A percentile compares a stretch with the other conserved stretches of the same genome.
These are phyloP conservation scores for Glycine soja DNA, from an alignment of 306 rosid species.

Conservation along the genomic window DNA sequence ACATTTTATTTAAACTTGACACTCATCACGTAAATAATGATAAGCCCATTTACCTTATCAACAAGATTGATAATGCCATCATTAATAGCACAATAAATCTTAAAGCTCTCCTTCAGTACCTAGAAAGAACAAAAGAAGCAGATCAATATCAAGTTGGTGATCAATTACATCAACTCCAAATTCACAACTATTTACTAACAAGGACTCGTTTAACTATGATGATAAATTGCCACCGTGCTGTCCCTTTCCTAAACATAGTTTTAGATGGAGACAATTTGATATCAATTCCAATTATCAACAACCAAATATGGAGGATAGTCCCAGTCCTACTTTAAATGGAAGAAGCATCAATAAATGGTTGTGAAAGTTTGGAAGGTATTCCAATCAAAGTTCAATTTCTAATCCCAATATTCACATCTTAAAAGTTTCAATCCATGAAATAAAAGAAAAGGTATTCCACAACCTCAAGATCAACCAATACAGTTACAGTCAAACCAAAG, in stretches of 20 bases:
- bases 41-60: constrained; percentile 76
- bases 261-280: constrained; percentile 11
- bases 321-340: constrained; percentile 18
- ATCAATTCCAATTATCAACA: constrained; percentile 9
- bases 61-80: constrained; percentile 99
- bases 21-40: constrained; percentile 12
- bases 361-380: background rate
- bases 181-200: constrained; percentile 32
- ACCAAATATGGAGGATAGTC: constrained; percentile 24
- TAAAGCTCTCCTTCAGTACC: constrained; percentile 99
- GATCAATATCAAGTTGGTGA: constrained; percentile 32
- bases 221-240: constrained; percentile 13
- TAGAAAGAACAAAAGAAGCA: constrained; percentile 55
- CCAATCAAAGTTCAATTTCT: constrained; percentile 19
- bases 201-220: background rate
- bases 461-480: constrained; percentile 1
- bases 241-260: constrained; percentile 7
- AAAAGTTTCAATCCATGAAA: constrained; percentile 1
- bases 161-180: constrained; percentile 26
- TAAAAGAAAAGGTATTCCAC: background rate
- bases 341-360: constrained; percentile 11
- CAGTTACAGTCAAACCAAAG: constrained; percentile 11
- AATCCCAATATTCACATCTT: constrained; percentile 16
- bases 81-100: constrained; percentile 77
- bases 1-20: constrained; percentile 20